These are phyloP conservation scores for Dictyostelium capitatum DNA, from an alignment of 78 protist species.

Conservation along the genomic window DNA sequence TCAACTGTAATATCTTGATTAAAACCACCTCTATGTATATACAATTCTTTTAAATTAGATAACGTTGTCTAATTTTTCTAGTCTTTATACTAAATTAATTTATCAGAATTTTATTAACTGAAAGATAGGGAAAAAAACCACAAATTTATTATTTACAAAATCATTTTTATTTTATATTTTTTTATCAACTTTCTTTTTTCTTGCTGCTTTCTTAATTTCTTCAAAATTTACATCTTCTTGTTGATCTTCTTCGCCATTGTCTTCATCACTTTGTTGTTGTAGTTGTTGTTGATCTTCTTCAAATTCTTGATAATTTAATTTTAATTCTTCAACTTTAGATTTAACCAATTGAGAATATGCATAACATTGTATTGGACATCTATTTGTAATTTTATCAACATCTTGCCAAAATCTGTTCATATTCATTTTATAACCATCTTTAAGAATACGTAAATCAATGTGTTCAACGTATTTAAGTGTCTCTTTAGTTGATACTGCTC, in stretches of 20 bases:
- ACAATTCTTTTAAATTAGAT: too few relatives aligned
- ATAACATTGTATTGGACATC: not conserved
- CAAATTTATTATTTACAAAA: not conserved
- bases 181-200: not conserved
- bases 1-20: too few relatives aligned
- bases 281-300: too few relatives aligned
- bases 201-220: not conserved
- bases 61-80: too few relatives aligned
- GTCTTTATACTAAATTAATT: too few relatives aligned
- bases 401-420: not conserved
- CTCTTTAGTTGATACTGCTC: not conserved
- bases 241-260: not conserved
- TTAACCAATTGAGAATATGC: too few relatives aligned
- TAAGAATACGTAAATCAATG: not conserved
- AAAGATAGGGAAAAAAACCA: too few relatives aligned
- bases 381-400: not conserved
- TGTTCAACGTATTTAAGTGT: constrained; percentile 4
- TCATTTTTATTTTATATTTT: not conserved
- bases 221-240: not conserved
- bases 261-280: not conserved
- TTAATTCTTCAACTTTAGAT: not conserved
- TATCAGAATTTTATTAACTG: too few relatives aligned
- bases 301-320: not conserved
- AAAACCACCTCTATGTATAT: too few relatives aligned
- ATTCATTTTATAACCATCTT: not conserved